A percentile compares a stretch with the other conserved stretches of the same genome.
phyloP scores from a whole-genome alignment of 495 filamentous ascomycete species.

The Hypoxylon lenormandii region DNA sequence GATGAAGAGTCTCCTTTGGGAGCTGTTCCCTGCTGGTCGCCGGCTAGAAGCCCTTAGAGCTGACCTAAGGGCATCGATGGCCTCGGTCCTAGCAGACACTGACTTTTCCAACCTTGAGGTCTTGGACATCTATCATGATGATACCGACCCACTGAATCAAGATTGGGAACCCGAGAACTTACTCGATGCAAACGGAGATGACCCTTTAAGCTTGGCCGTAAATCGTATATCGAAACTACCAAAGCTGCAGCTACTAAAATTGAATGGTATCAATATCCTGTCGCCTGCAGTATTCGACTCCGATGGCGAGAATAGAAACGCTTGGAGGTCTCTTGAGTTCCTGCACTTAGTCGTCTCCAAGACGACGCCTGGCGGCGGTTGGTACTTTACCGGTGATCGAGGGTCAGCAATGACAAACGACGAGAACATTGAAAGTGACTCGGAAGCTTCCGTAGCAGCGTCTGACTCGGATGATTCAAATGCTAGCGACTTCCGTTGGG shows the following conservation, averaged over 20 bases:
- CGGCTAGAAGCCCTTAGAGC: background rate
- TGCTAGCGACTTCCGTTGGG: background rate
- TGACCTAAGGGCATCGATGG: slow-evolving; percentile 7
- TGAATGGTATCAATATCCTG: background rate
- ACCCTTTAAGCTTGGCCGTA: slow-evolving; percentile 14
- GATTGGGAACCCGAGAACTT: slow-evolving; percentile 13
- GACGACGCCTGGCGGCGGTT: slow-evolving; percentile 6
- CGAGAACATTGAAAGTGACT: background rate
- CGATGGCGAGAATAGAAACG: background rate
- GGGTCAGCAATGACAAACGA: background rate
- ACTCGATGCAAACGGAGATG: slow-evolving; percentile 3
- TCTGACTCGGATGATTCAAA: background rate
- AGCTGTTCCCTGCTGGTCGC: background rate
- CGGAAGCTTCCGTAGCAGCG: background rate
- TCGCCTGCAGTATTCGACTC: slow-evolving; percentile 17
- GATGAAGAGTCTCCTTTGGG: background rate
- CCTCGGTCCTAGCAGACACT: background rate
- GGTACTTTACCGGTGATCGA: slow-evolving; percentile 15
- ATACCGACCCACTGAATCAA: slow-evolving; percentile 10
- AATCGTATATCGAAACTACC: slow-evolving; percentile 20
- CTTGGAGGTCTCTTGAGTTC: slow-evolving; percentile 5
- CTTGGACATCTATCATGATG: background rate
- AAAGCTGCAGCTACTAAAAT: background rate
- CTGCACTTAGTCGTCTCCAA: slow-evolving; percentile 5
- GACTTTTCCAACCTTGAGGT: slow-evolving; percentile 5